Conservation (phyloP, 108 stramenopile species). For the Cafeteria roenbergensis region DNA sequence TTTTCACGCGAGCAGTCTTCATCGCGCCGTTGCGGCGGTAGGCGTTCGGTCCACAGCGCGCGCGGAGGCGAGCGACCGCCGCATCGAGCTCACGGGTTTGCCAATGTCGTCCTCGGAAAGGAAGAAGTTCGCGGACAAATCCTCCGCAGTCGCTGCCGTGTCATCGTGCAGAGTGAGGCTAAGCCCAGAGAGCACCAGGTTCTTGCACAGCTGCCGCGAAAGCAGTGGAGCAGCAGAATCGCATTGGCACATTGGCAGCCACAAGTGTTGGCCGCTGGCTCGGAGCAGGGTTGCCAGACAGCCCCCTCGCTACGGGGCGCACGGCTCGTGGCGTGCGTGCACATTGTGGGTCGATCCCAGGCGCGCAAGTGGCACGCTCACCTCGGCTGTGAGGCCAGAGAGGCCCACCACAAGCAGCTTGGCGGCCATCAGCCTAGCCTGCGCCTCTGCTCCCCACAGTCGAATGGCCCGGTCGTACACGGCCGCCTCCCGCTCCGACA, state of each 20-base stretch:
- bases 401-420: conserved; percentile 32
- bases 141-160: conserved; percentile 10
- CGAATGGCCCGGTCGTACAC: conserved; percentile 42
- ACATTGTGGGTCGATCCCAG: too few species aligned
- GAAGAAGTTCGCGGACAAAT: conserved; percentile 39
- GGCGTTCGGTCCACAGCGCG: too few species aligned
- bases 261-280: too few species aligned
- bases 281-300: too few species aligned
- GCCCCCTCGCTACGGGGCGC: too few species aligned
- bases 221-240: conserved; percentile 14
- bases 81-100: conserved; percentile 26
- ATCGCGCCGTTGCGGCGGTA: too few species aligned
- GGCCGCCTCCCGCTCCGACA: conserved; percentile 29
- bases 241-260: background rate
- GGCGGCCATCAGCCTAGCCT: conserved; percentile 40
- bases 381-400: conserved; percentile 13
- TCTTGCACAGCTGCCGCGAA: conserved; percentile 28
- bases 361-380: too few species aligned
- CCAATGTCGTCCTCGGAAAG: conserved; percentile 29
- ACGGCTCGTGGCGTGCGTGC: too few species aligned
- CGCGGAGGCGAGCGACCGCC: too few species aligned
- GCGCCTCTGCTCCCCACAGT: conserved; percentile 41
- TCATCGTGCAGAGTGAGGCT: conserved; percentile 32
- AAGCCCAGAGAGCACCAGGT: conserved; percentile 37
- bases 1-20: background rate